Evolutionary conservation across 2,329 filamentous ascomycete genomes (phyloP).

Genomic region (Penicillium sumatraense): DNA sequence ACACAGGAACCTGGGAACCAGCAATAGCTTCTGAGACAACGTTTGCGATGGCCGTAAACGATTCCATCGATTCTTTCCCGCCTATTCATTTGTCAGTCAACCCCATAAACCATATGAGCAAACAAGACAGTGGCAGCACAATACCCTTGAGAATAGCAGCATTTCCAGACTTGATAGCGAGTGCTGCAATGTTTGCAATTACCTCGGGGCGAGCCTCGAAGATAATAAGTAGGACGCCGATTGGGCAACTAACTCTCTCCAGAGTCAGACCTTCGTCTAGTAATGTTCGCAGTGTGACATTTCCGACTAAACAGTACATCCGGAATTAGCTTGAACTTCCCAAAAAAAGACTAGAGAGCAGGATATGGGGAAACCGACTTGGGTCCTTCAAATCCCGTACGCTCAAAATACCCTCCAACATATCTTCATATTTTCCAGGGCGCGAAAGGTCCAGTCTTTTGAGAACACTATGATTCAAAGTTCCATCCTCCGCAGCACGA

Average conservation of each 20-base stretch:
- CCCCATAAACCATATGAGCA: not conserved
- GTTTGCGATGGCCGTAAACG: conserved; percentile 87
- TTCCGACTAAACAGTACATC: conserved; percentile 66
- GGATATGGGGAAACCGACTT: conserved; percentile 51
- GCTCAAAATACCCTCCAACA: conserved; percentile 92
- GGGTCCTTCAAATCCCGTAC: conserved; percentile 85
- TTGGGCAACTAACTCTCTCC: conserved; percentile 89
- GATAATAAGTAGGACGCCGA: conserved; percentile 96
- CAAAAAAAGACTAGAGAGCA: not conserved
- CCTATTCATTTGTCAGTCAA: conserved; percentile 52
- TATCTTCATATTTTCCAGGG: conserved; percentile 94
- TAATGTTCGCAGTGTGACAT: conserved; percentile 78
- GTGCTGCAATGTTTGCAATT: conserved; percentile 94
- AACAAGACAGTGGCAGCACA: not conserved
- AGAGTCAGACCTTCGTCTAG: conserved; percentile 85
- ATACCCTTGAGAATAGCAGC: conserved; percentile 90
- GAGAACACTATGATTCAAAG: conserved; percentile 79
- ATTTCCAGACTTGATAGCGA: conserved; percentile 97
- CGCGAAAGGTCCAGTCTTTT: conserved; percentile 85
- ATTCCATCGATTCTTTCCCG: conserved; percentile 92
- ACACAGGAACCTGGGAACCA: conserved; percentile 75
- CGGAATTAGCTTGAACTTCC: not conserved
- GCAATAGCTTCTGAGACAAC: conserved; percentile 80
- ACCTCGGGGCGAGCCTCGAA: conserved; percentile 98
- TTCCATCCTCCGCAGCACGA: conserved; percentile 73